Conservation (phyloP, 129 eudicot species). For the Scalesia atractyloides region DNA sequence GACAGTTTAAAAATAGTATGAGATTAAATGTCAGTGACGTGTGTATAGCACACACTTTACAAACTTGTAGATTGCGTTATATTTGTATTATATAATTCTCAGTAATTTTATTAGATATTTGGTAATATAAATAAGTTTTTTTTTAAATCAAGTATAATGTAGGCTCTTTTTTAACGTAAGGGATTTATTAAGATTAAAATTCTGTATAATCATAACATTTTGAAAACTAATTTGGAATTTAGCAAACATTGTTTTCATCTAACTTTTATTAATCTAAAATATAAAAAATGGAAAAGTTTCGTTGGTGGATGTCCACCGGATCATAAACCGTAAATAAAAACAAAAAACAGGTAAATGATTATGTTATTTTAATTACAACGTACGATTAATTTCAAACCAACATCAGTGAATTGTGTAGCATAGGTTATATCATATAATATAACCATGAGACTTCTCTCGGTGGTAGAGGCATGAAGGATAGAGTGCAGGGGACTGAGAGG, state of each 20-base stretch:
- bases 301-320: constrained; percentile 23
- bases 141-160: background rate
- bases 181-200: background rate
- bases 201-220: background rate
- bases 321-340: constrained; percentile 12
- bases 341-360: constrained; percentile 31
- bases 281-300: constrained; percentile 1
- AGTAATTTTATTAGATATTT: background rate
- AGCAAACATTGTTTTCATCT: background rate
- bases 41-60: too few species aligned
- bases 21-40: too few species aligned
- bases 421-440: too few species aligned
- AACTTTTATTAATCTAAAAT: background rate
- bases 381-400: too few species aligned
- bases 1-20: too few species aligned
- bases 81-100: background rate
- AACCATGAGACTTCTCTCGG: too few species aligned
- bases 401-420: too few species aligned
- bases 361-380: constrained; percentile 33
- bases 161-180: background rate
- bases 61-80: background rate
- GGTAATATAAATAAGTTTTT: background rate
- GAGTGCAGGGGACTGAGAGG: too few species aligned
- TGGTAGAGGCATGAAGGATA: too few species aligned
- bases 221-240: background rate